These are phyloP conservation scores for Simplicillium sp. DNA, from an alignment of 2,329 filamentous ascomycete species.

Conservation along the genomic window DNA sequence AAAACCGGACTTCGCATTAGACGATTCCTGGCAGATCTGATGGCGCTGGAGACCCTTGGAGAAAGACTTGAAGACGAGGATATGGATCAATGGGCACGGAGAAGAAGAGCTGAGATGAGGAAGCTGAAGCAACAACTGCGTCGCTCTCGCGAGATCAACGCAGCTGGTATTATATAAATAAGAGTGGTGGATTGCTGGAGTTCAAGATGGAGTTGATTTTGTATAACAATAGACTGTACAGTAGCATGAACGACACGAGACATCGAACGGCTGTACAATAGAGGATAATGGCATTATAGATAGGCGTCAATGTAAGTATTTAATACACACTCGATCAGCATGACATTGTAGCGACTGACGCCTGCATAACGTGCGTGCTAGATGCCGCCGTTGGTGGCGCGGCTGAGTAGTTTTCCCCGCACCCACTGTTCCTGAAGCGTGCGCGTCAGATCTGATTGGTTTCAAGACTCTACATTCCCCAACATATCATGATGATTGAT, in stretches of 20 bases:
- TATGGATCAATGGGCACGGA: slow-evolving; percentile 15
- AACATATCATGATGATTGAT: too few relatives aligned
- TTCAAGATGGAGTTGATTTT: neutral
- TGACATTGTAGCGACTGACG: too few relatives aligned
- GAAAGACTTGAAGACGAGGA: slow-evolving; percentile 16
- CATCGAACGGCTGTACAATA: neutral
- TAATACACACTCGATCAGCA: too few relatives aligned
- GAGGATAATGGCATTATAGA: slow-evolving; percentile 1
- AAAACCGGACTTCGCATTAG: slow-evolving; percentile 44
- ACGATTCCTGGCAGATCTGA: slow-evolving; percentile 44
- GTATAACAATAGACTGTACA: neutral
- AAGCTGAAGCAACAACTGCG: slow-evolving; percentile 25
- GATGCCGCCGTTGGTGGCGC: too few relatives aligned
- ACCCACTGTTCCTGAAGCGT: too few relatives aligned
- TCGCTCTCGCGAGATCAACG: slow-evolving; percentile 19
- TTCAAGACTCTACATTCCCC: too few relatives aligned
- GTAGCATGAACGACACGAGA: neutral
- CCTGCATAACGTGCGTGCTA: too few relatives aligned
- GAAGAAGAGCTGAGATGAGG: slow-evolving; percentile 21
- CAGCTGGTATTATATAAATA: neutral
- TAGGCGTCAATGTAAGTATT: too few relatives aligned
- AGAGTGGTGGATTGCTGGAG: too few relatives aligned
- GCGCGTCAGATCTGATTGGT: too few relatives aligned
- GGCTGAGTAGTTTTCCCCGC: neutral
- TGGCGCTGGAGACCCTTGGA: slow-evolving; percentile 36